Evolutionary conservation across 2,329 filamentous ascomycete genomes (phyloP).

Genomic region (Arthrobotrys megalospora): DNA sequence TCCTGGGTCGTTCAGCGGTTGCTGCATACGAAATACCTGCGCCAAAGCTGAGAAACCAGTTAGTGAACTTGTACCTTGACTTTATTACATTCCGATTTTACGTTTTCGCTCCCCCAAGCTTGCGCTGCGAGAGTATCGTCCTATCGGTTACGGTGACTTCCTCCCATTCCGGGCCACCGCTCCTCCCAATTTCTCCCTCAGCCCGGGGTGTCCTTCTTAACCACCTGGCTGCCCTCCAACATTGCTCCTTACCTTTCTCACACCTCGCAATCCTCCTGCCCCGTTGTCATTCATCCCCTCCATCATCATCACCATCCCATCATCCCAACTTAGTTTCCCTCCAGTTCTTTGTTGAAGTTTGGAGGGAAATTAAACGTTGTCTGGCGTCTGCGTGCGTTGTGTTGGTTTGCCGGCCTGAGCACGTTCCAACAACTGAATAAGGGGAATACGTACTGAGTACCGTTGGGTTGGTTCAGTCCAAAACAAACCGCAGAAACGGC

Average conservation of each 20-base stretch:
- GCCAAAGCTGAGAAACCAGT: slow-evolving; percentile 11
- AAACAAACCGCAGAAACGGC: slow-evolving; percentile 53
- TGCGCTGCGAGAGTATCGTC: slow-evolving; percentile 39
- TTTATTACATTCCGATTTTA: slow-evolving; percentile 49
- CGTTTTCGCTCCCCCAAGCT: slow-evolving; percentile 54
- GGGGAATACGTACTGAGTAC: slow-evolving; percentile 38
- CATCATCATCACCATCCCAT: slow-evolving; percentile 21
- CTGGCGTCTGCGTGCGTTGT: slow-evolving; percentile 34
- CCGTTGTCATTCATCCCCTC: slow-evolving; percentile 26
- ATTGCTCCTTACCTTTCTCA: slow-evolving; percentile 40
- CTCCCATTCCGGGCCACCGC: slow-evolving; percentile 58
- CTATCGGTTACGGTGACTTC: slow-evolving; percentile 61
- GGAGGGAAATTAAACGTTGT: slow-evolving; percentile 49
- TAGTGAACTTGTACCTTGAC: slow-evolving; percentile 42
- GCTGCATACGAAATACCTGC: slow-evolving; percentile 5
- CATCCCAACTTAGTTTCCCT: slow-evolving; percentile 40
- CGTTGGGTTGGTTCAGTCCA: slow-evolving; percentile 40
- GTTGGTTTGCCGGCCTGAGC: slow-evolving; percentile 48
- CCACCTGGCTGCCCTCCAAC: slow-evolving; percentile 46
- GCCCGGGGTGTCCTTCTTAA: slow-evolving; percentile 53
- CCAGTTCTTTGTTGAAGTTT: slow-evolving; percentile 59
- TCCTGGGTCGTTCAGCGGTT: slow-evolving; percentile 12
- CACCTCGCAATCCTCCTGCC: slow-evolving; percentile 18
- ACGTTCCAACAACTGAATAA: slow-evolving; percentile 54
- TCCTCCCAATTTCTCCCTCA: slow-evolving; percentile 59